Evolutionary conservation across 805 yeast species (phyloP).

Genomic region (Ogataea trehalophila): DNA sequence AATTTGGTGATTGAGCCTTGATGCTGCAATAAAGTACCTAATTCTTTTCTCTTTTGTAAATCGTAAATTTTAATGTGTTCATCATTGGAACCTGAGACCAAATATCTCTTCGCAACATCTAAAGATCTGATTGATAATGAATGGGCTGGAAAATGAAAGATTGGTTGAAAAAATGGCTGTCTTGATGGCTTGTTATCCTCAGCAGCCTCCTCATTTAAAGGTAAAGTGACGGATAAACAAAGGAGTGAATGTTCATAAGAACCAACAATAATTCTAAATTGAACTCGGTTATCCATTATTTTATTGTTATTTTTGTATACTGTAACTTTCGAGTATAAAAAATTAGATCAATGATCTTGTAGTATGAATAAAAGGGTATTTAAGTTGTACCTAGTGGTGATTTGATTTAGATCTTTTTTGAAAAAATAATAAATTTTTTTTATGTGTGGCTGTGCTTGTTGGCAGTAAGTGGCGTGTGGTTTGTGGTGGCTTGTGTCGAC

Average conservation of each 20-base stretch:
- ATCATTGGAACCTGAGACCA: constrained; percentile 93
- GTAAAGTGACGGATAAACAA: constrained; percentile 72
- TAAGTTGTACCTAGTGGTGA: no score
- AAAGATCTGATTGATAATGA: constrained; percentile 80
- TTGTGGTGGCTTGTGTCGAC: no score
- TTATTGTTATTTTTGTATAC: background rate
- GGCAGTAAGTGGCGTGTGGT: background rate
- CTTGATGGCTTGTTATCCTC: constrained; percentile 24
- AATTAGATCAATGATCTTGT: background rate
- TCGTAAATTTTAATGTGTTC: constrained; percentile 94
- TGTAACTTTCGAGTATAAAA: background rate
- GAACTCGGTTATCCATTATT: constrained; percentile 18
- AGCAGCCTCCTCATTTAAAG: constrained; percentile 19
- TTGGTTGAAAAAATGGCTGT: constrained; percentile 77
- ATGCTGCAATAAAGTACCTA: constrained; percentile 86
- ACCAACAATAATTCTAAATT: constrained; percentile 84
- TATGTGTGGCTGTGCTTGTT: no score
- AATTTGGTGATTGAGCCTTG: constrained; percentile 80
- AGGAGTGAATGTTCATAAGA: constrained; percentile 91
- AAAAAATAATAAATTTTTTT: no score
- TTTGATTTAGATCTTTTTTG: no score
- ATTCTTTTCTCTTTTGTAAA: constrained; percentile 85
- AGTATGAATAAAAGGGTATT: no score
- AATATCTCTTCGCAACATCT: constrained; percentile 75
- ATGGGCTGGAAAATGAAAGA: constrained; percentile 95